These are phyloP conservation scores for Ophiostoma angusticollis DNA, from an alignment of 2,329 filamentous ascomycete genomes.

Conservation along the genomic window DNA sequence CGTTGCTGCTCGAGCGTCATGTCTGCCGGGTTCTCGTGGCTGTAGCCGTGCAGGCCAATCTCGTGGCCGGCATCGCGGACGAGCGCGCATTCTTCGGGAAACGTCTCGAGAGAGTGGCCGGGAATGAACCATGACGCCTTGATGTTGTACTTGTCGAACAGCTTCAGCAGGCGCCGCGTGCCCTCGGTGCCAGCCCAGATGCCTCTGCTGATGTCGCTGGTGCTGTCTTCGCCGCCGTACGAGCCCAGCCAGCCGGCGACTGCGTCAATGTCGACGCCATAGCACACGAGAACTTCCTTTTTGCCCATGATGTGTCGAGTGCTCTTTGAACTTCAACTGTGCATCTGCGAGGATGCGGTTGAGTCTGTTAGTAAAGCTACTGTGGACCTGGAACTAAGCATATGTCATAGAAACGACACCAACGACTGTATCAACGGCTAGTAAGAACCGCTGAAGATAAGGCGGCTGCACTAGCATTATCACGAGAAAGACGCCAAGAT, in stretches of 20 bases:
- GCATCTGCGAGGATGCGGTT: too few relatives aligned
- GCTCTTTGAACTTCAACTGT: too few relatives aligned
- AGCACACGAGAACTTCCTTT: conserved; percentile 26
- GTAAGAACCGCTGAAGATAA: too few relatives aligned
- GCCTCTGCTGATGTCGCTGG: conserved; percentile 56
- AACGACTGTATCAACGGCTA: too few relatives aligned
- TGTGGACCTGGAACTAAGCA: too few relatives aligned
- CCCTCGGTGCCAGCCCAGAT: conserved; percentile 58
- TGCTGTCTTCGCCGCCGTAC: conserved; percentile 60
- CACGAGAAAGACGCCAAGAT: too few relatives aligned
- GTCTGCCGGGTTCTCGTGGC: conserved; percentile 31
- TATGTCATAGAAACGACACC: too few relatives aligned
- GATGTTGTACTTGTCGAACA: conserved; percentile 61
- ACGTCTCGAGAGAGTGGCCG: conserved; percentile 35
- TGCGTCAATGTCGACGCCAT: conserved; percentile 65
- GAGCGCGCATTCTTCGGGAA: conserved; percentile 31
- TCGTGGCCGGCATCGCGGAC: conserved; percentile 35
- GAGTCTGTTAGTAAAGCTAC: too few relatives aligned
- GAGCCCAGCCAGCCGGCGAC: conserved; percentile 64
- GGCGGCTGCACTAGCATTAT: too few relatives aligned
- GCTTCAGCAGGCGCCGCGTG: conserved; percentile 50
- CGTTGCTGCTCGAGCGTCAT: conserved; percentile 60
- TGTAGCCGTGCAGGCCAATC: conserved; percentile 32
- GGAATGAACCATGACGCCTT: conserved; percentile 46
- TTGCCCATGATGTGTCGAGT: conserved; percentile 11